Evolutionary conservation across 2,329 filamentous ascomycete genomes (phyloP), one percentile per base, ranked within the genome.

Genomic region (Pestalotiopsis sp.): DNA sequence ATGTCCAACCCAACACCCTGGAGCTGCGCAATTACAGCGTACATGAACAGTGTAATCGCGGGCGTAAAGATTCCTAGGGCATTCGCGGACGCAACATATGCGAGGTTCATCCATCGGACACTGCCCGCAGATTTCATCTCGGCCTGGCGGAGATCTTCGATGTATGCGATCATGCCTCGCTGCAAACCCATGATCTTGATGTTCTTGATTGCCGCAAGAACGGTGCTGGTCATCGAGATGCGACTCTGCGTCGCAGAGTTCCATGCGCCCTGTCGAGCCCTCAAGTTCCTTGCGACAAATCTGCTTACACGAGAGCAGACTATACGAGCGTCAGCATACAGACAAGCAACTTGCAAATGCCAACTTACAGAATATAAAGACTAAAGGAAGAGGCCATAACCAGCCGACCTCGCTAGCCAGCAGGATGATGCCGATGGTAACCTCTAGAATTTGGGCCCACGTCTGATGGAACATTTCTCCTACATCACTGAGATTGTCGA

Each of bases 41-140:
- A 84, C 0, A 82, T 65, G 0, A 80, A 73, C 0, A 84, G 58
- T 0, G 81, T 83, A 1, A 82, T 63, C 4, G 76, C 80, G 0
- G 83, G 82, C 0, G 80, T 69, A 40, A 84, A 84, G 49, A 84
- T 80, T 0, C 82, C 82, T 6, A 82, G 70, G 0, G 80, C 80
- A 71, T 84, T 84, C 7, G 82, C 82, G 81, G 45, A 17, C 1
- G 80, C 79, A 68, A 81, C 81, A 67, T 83, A 82, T n/a, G 75
- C 74, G 0, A 83, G 75, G 73, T 75, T 80, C 45, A 84, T 76
- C 80, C 80, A 82, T 40, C 82, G 73, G 4, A 83, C 73, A 14
- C 71, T 75, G 7, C 72, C 75, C 2, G 81, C 78, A 36, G 68
- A 72, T 1, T 67, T 61, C 1, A 83, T 73, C 66, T 85, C 83